Base-by-base conservation (phyloP, 2,329 filamentous ascomycete genomes). In the Penicillium capsulatum region DNA sequence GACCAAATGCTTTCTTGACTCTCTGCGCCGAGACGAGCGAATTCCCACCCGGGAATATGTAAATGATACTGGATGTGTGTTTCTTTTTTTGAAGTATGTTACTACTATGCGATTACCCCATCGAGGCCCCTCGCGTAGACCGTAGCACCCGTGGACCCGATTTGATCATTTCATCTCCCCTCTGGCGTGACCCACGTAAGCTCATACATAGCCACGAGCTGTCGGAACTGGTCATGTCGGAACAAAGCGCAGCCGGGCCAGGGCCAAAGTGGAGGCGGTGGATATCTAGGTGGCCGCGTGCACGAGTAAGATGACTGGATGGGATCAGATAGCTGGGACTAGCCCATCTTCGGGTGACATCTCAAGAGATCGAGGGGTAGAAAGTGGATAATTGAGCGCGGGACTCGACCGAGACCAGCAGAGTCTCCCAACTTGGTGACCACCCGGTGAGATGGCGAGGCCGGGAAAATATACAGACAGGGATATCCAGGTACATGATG, bases 21-120 rank as follows among this genome's bases (percentile, higher is more conserved):
- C 55, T 54, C 48, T 57, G 52, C 45, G 50, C 51, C 49, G 49
- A 53, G 50, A 57, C 47, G 59, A 51, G 26, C 26, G 13, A 6
- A 28, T 28, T 51, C 45, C 46, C 50, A 43, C 48, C 57, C 46
- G 54, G 43, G 58, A 63, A 61, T 57, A 63, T 67, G 65, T 67
- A 67, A 63, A 67, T 67, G 65, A 67, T 67, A 64, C 58, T 63
- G 34, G 55, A 53, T 53, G 51, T 61, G 52, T 63, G 60, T 48
- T 48, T 48, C 63, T 55, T 61, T 59, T 56, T n/a, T n/a, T n/a
- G n/a, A 40, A 57, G 46, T 59, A 57, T 56, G 46, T 57, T 56
- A 52, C 20, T 27, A 45, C 35, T 40, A 43, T 46, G 43, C 40
- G 24, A 47, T 44, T 47, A 31, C 13, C 19, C n/a, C n/a, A n/a